Evolutionary conservation across 2,329 filamentous ascomycete genomes (phyloP).

Genomic region (Venturia nashicola): DNA sequence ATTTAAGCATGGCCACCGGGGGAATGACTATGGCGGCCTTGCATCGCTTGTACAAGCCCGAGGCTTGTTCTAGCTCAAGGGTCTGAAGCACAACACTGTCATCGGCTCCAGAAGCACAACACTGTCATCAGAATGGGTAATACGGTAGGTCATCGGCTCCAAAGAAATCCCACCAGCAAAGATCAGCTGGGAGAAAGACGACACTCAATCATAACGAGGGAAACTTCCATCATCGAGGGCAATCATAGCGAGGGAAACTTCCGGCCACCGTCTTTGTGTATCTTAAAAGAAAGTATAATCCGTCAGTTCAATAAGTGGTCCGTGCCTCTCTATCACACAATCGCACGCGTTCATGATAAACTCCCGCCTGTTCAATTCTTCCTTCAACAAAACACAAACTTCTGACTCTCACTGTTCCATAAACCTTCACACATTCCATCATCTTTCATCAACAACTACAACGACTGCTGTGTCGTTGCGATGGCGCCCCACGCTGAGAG

Average conservation of each 20-base stretch:
- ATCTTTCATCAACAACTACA: background rate
- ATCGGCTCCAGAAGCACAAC: background rate
- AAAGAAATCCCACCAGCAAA: background rate
- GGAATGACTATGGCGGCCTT: too few relatives aligned
- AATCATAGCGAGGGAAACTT: too few relatives aligned
- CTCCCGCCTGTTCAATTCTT: background rate
- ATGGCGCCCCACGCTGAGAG: constrained; percentile 10
- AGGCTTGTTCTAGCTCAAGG: background rate
- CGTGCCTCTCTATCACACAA: background rate
- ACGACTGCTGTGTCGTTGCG: background rate
- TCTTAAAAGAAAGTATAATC: background rate
- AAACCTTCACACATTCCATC: background rate
- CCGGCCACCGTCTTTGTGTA: too few relatives aligned
- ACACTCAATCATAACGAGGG: too few relatives aligned
- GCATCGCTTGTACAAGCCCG: background rate
- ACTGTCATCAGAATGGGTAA: too few relatives aligned
- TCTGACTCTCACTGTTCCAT: background rate
- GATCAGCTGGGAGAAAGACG: background rate
- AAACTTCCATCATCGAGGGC: too few relatives aligned
- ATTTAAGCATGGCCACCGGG: too few relatives aligned
- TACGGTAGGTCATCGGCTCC: too few relatives aligned
- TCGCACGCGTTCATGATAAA: background rate
- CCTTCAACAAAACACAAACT: background rate
- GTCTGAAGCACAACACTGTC: background rate
- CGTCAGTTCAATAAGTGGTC: background rate